phyloP scores from a whole-genome alignment of 2,329 filamentous ascomycete genomes.

The Fusarium metavorans region DNA sequence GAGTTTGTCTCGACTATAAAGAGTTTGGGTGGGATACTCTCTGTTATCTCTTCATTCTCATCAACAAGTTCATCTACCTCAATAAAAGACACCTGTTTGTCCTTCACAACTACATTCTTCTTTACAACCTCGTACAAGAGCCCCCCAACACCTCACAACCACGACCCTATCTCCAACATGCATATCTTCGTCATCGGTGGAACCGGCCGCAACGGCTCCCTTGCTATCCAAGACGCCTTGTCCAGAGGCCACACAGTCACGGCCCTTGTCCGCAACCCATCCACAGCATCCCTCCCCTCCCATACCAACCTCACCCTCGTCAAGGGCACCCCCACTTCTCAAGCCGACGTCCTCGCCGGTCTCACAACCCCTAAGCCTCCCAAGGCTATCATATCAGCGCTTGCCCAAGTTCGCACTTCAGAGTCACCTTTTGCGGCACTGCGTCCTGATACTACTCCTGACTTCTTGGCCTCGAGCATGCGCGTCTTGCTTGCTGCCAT shows the following conservation, averaged over 20 bases:
- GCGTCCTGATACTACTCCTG: conserved; percentile 12
- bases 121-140: not conserved
- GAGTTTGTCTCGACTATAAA: no score
- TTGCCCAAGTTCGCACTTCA: conserved; percentile 13
- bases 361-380: not conserved
- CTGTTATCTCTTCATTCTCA: not conserved
- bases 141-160: not conserved
- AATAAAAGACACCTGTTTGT: not conserved
- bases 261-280: conserved; percentile 13
- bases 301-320: conserved; percentile 18
- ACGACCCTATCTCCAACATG: conserved; percentile 6
- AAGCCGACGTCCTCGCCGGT: conserved; percentile 3
- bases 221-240: conserved; percentile 20
- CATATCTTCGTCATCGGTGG: conserved; percentile 31
- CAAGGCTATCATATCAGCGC: conserved; percentile 5
- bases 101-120: not conserved
- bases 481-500: not conserved
- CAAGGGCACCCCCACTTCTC: conserved; percentile 19
- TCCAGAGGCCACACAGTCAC: conserved; percentile 21
- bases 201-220: conserved; percentile 31
- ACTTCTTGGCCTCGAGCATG: conserved; percentile 29
- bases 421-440: conserved; percentile 23
- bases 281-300: not conserved
- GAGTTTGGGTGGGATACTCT: not conserved
- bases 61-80: not conserved